A percentile compares a stretch with the other conserved stretches of the same genome.
Conservation (phyloP, 768 basidiomycete species). For the Tricholoma matsutake region DNA sequence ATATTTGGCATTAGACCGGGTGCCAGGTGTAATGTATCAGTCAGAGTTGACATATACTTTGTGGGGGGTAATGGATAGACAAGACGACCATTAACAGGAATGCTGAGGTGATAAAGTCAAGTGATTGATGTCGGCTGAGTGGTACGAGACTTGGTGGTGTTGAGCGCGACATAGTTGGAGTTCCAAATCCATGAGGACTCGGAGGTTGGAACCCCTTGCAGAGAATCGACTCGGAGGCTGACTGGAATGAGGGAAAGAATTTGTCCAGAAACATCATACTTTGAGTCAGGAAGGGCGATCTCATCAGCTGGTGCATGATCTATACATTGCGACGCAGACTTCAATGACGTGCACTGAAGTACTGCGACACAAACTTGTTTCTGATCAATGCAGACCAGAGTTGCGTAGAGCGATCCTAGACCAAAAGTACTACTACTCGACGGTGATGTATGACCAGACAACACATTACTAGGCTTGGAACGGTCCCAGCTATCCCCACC, state of each 20-base stretch:
- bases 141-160: conserved; percentile 4
- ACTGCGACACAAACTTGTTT: conserved; percentile 9
- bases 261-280: conserved; percentile 17
- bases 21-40: too few species aligned
- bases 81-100: not conserved
- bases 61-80: too few species aligned
- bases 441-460: not conserved
- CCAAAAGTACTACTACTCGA: not conserved
- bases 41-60: too few species aligned
- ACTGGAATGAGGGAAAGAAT: conserved; percentile 10
- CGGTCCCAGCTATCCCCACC: conserved; percentile 16
- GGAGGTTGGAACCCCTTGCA: not conserved
- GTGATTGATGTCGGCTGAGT: not conserved
- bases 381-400: conserved; percentile 7
- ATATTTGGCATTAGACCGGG: too few species aligned
- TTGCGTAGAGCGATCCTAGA: conserved; percentile 9
- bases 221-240: too few species aligned
- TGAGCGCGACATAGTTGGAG: conserved; percentile 11
- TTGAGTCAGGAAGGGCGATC: conserved; percentile 9
- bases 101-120: not conserved
- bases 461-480: too few species aligned
- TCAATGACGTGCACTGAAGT: conserved; percentile 8
- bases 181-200: conserved; percentile 13
- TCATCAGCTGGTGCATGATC: conserved; percentile 9
- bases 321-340: conserved; percentile 4